Percentiles rank a stretch among this genome's conserved stretches.
Evolutionary conservation across 108 stramenopile species (phyloP).

Genomic region (Licmophora abbreviata): DNA sequence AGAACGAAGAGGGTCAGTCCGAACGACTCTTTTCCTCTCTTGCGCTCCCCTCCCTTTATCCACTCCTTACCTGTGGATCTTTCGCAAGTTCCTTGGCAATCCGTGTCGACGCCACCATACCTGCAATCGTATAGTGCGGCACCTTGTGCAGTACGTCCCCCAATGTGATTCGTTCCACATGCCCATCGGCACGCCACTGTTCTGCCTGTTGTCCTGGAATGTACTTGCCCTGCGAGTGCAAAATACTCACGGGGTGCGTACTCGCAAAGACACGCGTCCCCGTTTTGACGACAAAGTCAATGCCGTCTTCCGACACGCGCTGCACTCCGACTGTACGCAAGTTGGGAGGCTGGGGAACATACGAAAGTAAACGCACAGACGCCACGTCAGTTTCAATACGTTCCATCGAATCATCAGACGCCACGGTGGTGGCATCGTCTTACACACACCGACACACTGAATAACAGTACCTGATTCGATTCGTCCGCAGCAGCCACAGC

Average conservation of each 20-base stretch:
- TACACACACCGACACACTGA: no score
- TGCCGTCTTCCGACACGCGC: constrained; percentile 33
- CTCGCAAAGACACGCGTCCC: neutral
- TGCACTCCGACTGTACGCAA: constrained; percentile 42
- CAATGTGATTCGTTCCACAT: constrained; percentile 21
- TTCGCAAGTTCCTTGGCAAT: constrained; percentile 15
- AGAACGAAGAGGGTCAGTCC: neutral
- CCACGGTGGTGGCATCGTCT: no score
- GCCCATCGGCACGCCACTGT: constrained; percentile 49
- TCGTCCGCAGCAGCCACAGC: constrained; percentile 19
- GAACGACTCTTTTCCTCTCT: neutral
- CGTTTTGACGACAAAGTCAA: constrained; percentile 43
- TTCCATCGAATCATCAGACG: no score
- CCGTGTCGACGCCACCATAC: constrained; percentile 34
- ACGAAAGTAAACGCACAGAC: no score
- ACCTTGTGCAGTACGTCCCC: constrained; percentile 21
- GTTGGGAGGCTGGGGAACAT: constrained; percentile 45
- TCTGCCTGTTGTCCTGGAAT: constrained; percentile 37
- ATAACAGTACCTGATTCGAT: neutral
- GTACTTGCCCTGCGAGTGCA: constrained; percentile 38
- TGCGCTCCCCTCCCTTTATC: constrained; percentile 2
- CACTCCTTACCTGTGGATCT: neutral
- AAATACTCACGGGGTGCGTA: constrained; percentile 14
- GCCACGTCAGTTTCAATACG: no score
- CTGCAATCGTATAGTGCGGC: constrained; percentile 28